Base-by-base conservation (phyloP, 2,329 filamentous ascomycete genomes). In the Fusarium protoensiforme region DNA sequence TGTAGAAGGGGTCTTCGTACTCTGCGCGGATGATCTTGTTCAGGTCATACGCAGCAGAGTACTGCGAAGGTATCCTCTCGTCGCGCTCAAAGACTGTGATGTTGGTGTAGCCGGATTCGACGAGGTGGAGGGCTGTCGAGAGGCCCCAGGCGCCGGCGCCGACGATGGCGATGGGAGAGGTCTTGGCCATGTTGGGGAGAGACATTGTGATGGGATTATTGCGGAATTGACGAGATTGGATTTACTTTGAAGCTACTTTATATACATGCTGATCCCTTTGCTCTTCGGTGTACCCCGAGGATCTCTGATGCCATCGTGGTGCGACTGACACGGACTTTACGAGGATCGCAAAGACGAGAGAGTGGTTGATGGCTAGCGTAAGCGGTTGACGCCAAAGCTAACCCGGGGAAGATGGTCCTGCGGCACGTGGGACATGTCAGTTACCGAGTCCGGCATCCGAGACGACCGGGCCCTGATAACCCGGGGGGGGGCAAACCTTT, bases 11-110 rank as follows among this genome's bases (percentile, higher is more conserved):
- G 22, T 68, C 65, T 18, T 70, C 61, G 51, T 70, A 68, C 57
- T 71, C 68, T 29, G 68, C 61, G 6, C 62, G 53, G 35, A 70
- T 62, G 53, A 70, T 68, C 51, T 70, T 70, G 57, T 68, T 70
- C 4, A 70, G 39, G 8, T 70, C 61, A 27, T 64, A 61, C 3
- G 68, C 68, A 9, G 57, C 64, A 31, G 68, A 70, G 41, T 64
- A 68, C 35, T 38, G 57, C 2, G 68, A 67, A 1, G 61, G 68
- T 62, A 70, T 62, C 38, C 36, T 38, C 43, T 67, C 54, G 13
- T 60, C 62, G 18, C 46, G 54, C 59, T 65, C 59, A 56, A 68
- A 61, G 48, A 68, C 61, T 39, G 65, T 59, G 54, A 70, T 67
- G 39, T 64, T 67, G 27, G 56, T 58, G 36, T 58, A 54, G 20